Evolutionary conservation across 495 filamentous ascomycete genomes (phyloP).

Genomic region (Xylaria bambusicola): DNA sequence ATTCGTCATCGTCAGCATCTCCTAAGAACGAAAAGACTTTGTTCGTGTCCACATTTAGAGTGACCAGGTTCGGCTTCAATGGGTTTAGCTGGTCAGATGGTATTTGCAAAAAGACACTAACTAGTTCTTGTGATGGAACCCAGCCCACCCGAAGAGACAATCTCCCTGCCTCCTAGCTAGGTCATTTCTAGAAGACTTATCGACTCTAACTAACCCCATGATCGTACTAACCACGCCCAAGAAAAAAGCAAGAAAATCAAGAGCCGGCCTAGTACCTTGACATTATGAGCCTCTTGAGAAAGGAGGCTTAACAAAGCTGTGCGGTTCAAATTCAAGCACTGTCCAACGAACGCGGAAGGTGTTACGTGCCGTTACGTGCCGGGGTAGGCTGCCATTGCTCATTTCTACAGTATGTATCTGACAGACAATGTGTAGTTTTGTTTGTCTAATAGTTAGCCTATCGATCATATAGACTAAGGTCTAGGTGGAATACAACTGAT

Average conservation of each 20-base stretch:
- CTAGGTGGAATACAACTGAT: not conserved
- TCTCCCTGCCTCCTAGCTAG: not conserved
- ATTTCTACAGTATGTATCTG: not conserved
- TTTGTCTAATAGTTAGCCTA: not conserved
- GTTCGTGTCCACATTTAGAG: not conserved
- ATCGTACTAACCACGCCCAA: too few relatives aligned
- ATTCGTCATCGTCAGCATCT: slow-evolving; percentile 10
- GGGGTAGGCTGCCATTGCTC: slow-evolving; percentile 1
- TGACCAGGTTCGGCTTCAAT: not conserved
- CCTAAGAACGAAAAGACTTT: not conserved
- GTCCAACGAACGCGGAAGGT: slow-evolving; percentile 5
- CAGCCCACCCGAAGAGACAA: not conserved
- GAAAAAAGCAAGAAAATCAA: too few relatives aligned
- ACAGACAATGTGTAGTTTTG: not conserved
- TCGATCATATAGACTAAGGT: not conserved
- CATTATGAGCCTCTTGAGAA: not conserved
- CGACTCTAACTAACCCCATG: slow-evolving; percentile 8
- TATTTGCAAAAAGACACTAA: not conserved
- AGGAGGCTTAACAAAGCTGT: slow-evolving; percentile 10
- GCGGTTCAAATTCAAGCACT: not conserved
- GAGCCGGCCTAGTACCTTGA: not conserved
- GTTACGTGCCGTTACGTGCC: not conserved
- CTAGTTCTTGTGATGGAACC: slow-evolving; percentile 9
- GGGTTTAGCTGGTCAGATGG: not conserved
- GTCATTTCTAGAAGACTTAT: not conserved